Conservation (phyloP, 192 early-diverging fungal species). For the Entomortierella beljakovae region DNA sequence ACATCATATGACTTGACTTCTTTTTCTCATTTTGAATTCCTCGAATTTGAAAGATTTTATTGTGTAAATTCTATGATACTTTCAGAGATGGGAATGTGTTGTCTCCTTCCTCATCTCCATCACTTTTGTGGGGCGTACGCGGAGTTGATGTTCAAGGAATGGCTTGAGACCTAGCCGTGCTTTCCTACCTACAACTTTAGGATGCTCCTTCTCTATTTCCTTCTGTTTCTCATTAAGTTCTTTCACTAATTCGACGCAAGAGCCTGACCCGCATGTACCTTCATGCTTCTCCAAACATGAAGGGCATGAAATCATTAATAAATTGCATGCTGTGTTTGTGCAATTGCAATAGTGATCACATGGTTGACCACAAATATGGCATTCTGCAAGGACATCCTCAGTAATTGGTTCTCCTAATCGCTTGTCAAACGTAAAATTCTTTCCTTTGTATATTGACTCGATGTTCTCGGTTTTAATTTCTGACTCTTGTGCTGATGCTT, state of each 20-base stretch:
- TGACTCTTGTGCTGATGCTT: neutral
- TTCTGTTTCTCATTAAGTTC: conserved; percentile 41
- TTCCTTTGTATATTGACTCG: conserved; percentile 74
- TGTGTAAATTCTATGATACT: no score
- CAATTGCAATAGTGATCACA: conserved; percentile 79
- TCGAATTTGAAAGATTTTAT: no score
- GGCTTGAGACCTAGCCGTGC: conserved; percentile 35
- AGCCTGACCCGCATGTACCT: conserved; percentile 61
- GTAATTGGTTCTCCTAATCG: conserved; percentile 80
- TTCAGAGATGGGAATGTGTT: neutral
- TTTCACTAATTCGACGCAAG: conserved; percentile 61
- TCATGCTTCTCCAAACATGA: conserved; percentile 60
- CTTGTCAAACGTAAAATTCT: conserved; percentile 87
- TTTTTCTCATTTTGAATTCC: no score
- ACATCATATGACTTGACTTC: no score
- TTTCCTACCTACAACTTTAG: conserved; percentile 41
- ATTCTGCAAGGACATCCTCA: conserved; percentile 70
- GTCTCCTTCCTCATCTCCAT: conserved; percentile 25
- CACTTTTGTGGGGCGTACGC: conserved; percentile 31
- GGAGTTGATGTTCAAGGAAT: conserved; percentile 38
- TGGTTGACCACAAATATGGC: conserved; percentile 75
- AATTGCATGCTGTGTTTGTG: conserved; percentile 75
- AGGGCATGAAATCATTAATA: conserved; percentile 77
- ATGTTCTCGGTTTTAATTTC: conserved; percentile 14
- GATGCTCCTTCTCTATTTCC: conserved; percentile 28